Percentiles rank a stretch among this genome's conserved stretches.
These are phyloP conservation scores for Lipomyces anomalus DNA, from an alignment of 805 yeast genomes.

Conservation along the genomic window DNA sequence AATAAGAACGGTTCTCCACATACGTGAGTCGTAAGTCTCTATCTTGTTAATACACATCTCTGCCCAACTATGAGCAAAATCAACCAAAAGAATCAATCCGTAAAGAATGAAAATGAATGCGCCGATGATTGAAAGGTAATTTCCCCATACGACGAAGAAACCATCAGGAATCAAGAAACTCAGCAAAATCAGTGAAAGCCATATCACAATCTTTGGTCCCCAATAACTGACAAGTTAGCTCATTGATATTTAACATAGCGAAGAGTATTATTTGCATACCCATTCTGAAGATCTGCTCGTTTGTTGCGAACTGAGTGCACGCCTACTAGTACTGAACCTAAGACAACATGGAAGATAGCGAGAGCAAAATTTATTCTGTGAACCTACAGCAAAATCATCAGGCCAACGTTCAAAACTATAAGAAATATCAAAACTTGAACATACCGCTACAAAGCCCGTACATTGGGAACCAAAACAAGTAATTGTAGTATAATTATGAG, in stretches of 20 bases:
- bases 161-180: slow-evolving; percentile 80
- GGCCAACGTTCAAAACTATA: background rate
- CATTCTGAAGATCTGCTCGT: slow-evolving; percentile 80
- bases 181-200: slow-evolving; percentile 50
- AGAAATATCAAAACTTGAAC: background rate
- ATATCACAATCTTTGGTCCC: slow-evolving; percentile 64
- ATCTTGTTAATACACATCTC: slow-evolving; percentile 89
- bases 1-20: slow-evolving; percentile 77
- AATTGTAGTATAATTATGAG: slow-evolving; percentile 61
- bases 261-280: slow-evolving; percentile 36
- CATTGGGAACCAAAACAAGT: slow-evolving; percentile 76
- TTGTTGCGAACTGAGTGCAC: slow-evolving; percentile 74
- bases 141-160: slow-evolving; percentile 87
- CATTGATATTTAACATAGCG: background rate
- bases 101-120: slow-evolving; percentile 82
- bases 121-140: slow-evolving; percentile 75
- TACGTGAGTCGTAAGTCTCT: slow-evolving; percentile 65
- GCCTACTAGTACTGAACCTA: slow-evolving; percentile 63
- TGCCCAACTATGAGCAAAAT: slow-evolving; percentile 98
- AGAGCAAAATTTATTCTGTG: slow-evolving; percentile 85
- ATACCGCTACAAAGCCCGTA: slow-evolving; percentile 90
- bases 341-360: slow-evolving; percentile 66
- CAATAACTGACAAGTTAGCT: slow-evolving; percentile 63
- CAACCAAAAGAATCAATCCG: slow-evolving; percentile 85
- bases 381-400: slow-evolving; percentile 6